Conservation (phyloP, 1,139 yeast genomes). For the Pneumocystis oryctolagi region DNA sequence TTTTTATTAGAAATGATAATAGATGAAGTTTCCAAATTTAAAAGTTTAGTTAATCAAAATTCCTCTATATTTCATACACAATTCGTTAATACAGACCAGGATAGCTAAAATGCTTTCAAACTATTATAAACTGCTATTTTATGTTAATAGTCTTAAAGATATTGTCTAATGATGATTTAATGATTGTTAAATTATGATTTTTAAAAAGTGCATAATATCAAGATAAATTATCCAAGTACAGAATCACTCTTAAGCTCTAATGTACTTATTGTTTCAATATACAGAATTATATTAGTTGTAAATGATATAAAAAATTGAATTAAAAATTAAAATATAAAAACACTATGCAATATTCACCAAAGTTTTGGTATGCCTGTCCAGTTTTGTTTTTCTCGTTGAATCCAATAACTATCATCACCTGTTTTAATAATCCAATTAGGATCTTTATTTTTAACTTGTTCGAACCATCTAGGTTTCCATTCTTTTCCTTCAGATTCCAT, state of each 20-base stretch:
- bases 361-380: not conserved
- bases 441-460: constrained; percentile 24
- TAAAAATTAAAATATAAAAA: not conserved
- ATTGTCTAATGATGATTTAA: not conserved
- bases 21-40: constrained; percentile 64
- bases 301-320: not conserved
- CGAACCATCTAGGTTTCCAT: constrained; percentile 53
- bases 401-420: constrained; percentile 13
- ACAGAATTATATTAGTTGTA: not conserved
- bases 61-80: not conserved
- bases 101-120: not conserved
- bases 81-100: not conserved
- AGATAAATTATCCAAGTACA: not conserved
- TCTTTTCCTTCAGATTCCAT: constrained; percentile 33
- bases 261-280: not conserved
- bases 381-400: constrained; percentile 5
- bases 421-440: constrained; percentile 7
- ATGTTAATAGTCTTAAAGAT: not conserved
- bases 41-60: constrained; percentile 55
- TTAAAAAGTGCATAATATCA: not conserved
- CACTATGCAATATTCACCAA: not conserved
- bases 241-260: not conserved
- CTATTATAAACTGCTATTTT: not conserved
- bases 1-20: constrained; percentile 40
- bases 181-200: not conserved